Conservation (phyloP, 805 yeast genomes). For the Saccharomyces paradoxus region DNA sequence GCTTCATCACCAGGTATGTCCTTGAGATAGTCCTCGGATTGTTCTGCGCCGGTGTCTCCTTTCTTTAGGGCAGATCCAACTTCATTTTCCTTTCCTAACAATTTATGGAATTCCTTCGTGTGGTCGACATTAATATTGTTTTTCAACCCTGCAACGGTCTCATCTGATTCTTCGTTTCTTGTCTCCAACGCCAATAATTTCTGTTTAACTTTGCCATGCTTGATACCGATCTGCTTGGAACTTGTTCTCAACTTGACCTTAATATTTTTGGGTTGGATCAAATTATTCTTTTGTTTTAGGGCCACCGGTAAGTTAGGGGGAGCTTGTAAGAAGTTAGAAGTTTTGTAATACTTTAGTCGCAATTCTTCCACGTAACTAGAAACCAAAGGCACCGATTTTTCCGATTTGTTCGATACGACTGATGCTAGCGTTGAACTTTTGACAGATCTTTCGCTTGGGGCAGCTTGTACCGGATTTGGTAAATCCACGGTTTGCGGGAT, state of each 20-base stretch:
- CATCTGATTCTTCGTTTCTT: slow-evolving; percentile 19
- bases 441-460: not conserved
- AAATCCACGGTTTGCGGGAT: not conserved
- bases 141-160: not conserved
- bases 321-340: slow-evolving; percentile 29
- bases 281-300: slow-evolving; percentile 26
- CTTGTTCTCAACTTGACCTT: slow-evolving; percentile 30
- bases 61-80: slow-evolving; percentile 1
- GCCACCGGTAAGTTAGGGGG: slow-evolving; percentile 31
- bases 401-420: slow-evolving; percentile 9
- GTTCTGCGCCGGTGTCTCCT: slow-evolving; percentile 9
- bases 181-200: slow-evolving; percentile 29
- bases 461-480: not conserved
- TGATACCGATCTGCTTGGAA: slow-evolving; percentile 31
- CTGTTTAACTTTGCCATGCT: slow-evolving; percentile 31
- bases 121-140: slow-evolving; percentile 18
- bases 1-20: slow-evolving; percentile 33
- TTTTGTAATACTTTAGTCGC: slow-evolving; percentile 25
- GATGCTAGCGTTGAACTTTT: slow-evolving; percentile 1
- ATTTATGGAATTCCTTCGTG: slow-evolving; percentile 28
- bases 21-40: slow-evolving; percentile 20
- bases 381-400: slow-evolving; percentile 21
- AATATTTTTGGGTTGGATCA: slow-evolving; percentile 28
- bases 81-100: slow-evolving; percentile 17
- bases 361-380: slow-evolving; percentile 30